Percentiles rank a stretch among this genome's conserved stretches.
Conservation (phyloP, 805 yeast species). For the Naumovozyma castellii region DNA sequence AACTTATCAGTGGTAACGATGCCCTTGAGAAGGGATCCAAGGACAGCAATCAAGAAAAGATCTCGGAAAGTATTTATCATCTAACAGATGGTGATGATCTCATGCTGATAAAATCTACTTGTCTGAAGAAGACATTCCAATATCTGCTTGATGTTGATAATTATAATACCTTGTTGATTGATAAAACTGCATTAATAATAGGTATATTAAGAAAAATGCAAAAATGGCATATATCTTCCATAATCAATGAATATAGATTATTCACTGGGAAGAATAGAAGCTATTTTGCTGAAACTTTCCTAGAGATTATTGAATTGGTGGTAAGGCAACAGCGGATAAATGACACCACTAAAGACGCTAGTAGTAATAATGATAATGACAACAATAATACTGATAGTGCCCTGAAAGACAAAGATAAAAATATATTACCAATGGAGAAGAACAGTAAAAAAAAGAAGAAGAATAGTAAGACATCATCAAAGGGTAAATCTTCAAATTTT, state of each 20-base stretch:
- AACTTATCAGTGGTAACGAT: slow-evolving; percentile 2
- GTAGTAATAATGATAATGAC: neutral
- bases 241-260: slow-evolving; percentile 75
- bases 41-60: too few species aligned
- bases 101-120: slow-evolving; percentile 63
- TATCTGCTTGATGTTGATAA: slow-evolving; percentile 50
- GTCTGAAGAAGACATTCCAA: slow-evolving; percentile 58
- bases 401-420: neutral
- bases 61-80: slow-evolving; percentile 5
- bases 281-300: slow-evolving; percentile 70
- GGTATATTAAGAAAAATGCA: slow-evolving; percentile 77
- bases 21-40: too few species aligned
- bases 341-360: neutral
- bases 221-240: slow-evolving; percentile 80
- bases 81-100: slow-evolving; percentile 45
- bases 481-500: slow-evolving; percentile 10
- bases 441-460: neutral
- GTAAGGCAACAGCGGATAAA: slow-evolving; percentile 22
- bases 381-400: too few species aligned
- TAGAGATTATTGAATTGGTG: slow-evolving; percentile 54
- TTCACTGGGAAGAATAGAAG: slow-evolving; percentile 65
- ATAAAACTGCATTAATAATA: slow-evolving; percentile 67
- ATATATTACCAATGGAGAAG: slow-evolving; percentile 1
- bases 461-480: neutral
- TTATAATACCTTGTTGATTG: slow-evolving; percentile 67